phyloP scores from a whole-genome alignment of 176 grass and related monocot genomes.

The Musa beccarii region DNA sequence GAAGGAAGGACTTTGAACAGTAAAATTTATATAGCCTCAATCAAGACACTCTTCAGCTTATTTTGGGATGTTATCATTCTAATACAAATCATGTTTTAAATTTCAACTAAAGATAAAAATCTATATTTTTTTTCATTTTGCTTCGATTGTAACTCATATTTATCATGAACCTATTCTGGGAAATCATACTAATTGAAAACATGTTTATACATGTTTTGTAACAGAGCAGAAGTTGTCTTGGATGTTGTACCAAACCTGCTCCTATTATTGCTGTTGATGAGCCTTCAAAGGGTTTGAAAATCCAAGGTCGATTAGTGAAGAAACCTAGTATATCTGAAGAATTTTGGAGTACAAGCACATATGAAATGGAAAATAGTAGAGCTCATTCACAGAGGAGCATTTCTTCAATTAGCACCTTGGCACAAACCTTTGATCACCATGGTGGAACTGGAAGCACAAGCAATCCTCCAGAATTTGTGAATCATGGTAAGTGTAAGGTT shows the following conservation, averaged over 20 bases:
- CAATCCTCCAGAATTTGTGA: slow-evolving; percentile 54
- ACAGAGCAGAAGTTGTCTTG: slow-evolving; percentile 99
- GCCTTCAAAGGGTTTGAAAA: slow-evolving; percentile 81
- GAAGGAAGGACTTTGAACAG: neutral
- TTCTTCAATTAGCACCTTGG: slow-evolving; percentile 67
- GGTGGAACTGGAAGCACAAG: slow-evolving; percentile 52
- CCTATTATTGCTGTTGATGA: slow-evolving; percentile 68
- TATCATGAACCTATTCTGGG: slow-evolving; percentile 2
- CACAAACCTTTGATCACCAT: slow-evolving; percentile 38
- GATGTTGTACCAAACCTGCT: slow-evolving; percentile 67
- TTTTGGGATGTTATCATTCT: neutral
- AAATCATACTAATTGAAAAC: slow-evolving; percentile 37
- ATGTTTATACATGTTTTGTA: slow-evolving; percentile 60
- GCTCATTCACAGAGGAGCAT: slow-evolving; percentile 83
- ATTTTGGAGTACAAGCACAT: slow-evolving; percentile 69
- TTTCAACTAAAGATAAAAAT: neutral
- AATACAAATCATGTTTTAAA: neutral
- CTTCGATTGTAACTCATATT: neutral
- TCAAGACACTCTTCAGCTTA: neutral
- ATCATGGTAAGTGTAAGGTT: slow-evolving; percentile 44
- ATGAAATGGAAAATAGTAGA: slow-evolving; percentile 66
- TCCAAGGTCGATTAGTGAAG: slow-evolving; percentile 52
- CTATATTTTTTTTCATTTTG: neutral
- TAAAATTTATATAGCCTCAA: neutral
- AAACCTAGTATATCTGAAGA: slow-evolving; percentile 53